Base-by-base conservation (phyloP, 2,329 filamentous ascomycete genomes). In the Hypoxylon sp. region DNA sequence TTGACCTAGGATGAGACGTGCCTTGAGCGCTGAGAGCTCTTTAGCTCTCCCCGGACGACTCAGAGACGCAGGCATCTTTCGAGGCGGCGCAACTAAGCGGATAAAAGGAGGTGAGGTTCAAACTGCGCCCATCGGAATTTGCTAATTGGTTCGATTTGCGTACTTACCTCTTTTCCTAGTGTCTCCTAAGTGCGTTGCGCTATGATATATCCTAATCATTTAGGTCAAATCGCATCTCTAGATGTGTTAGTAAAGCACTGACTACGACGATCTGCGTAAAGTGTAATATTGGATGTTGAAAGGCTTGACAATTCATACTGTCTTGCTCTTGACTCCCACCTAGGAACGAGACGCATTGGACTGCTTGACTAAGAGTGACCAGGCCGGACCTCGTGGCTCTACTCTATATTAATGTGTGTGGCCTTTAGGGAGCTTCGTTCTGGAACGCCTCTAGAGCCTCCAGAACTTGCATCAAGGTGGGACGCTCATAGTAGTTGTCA, bases 401-500 rank as follows among this genome's bases (percentile, higher is more conserved):
- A n/a, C 45, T 19, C 56, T 50, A 43, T n/a, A 43, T 9, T 21
- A 9, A 21, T 43, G 17, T 43, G 17, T 21, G 9, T 9, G 7
- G 17, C 38, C 38, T 19, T 43, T 17, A 68, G 5, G 14, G n/a
- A 14, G 11, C 13, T 57, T 72, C 62, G 25, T 45, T 51, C 56
- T 72, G 67, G 56, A 74, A 73, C 11, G 55, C 60, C 49, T 75
- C 60, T 43, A 82, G 68, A 34, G 63, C 65, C 2, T 67, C 64
- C 1, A 82, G 60, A 36, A 87, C 83, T 65, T 87, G 80, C 41
- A 74, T 76, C 49, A 87, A 72, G 7, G 71, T 83, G 1, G 86
- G 85, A 5, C 86, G 79, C 28, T 79, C 75, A 68, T 83, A 87
- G 67, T 82, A 82, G 67, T 88, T 88, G 50, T 82, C 82, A 19